Evolutionary conservation across 805 yeast genomes (phyloP).

Genomic region (Candida takata): DNA sequence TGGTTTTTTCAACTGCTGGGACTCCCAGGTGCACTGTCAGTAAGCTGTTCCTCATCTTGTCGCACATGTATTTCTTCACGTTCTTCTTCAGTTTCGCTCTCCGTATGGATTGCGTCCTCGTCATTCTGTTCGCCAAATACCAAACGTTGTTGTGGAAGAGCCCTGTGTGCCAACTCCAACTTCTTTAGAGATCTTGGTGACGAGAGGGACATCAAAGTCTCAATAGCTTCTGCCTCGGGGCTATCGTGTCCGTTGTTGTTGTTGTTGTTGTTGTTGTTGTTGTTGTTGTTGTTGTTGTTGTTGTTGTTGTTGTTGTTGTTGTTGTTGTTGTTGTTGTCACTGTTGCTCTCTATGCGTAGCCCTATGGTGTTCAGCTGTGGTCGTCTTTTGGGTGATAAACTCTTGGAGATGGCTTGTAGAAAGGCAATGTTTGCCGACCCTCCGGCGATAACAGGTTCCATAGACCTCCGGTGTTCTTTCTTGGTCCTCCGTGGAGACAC

Average conservation of each 20-base stretch:
- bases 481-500: slow-evolving; percentile 7
- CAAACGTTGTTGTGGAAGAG: slow-evolving; percentile 17
- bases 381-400: slow-evolving; percentile 23
- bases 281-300: no score
- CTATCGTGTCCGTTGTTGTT: slow-evolving; percentile 11
- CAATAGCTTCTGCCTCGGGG: slow-evolving; percentile 34
- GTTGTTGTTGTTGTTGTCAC: no score
- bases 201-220: slow-evolving; percentile 34
- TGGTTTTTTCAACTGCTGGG: no score
- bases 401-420: slow-evolving; percentile 30
- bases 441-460: slow-evolving; percentile 18
- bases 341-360: slow-evolving; percentile 3
- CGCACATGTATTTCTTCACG: neutral
- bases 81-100: slow-evolving; percentile 11
- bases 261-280: no score
- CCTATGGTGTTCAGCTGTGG: neutral
- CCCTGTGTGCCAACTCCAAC: slow-evolving; percentile 1
- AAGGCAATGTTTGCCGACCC: slow-evolving; percentile 36
- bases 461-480: slow-evolving; percentile 12
- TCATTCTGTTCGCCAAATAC: slow-evolving; percentile 18
- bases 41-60: neutral
- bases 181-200: slow-evolving; percentile 12
- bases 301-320: no score
- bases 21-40: slow-evolving; percentile 2
- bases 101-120: slow-evolving; percentile 13